phyloP scores from a whole-genome alignment of 139 green algal genomes.

The Chlamydomonas sp. region DNA sequence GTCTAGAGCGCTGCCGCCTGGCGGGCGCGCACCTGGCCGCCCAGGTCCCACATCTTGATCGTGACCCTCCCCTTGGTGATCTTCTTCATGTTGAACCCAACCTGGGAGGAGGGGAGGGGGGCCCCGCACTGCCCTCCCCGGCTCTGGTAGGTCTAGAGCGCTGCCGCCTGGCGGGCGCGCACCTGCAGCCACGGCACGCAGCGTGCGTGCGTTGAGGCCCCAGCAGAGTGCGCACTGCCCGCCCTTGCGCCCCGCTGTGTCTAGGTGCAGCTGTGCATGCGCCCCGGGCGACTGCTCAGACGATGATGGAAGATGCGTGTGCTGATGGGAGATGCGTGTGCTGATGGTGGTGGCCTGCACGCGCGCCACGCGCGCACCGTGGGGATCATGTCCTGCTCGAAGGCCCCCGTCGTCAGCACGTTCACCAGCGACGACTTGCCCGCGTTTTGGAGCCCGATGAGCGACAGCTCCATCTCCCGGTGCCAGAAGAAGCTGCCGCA shows the following conservation, averaged over 20 bases:
- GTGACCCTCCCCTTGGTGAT: slow-evolving; percentile 87
- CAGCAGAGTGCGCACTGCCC: no score
- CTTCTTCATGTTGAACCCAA: slow-evolving; percentile 99
- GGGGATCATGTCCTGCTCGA: slow-evolving; percentile 90
- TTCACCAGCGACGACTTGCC: slow-evolving; percentile 96
- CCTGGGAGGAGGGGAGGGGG: no score
- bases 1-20: no score
- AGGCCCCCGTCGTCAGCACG: slow-evolving; percentile 84
- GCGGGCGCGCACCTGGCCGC: slow-evolving; percentile 71
- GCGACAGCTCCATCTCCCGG: slow-evolving; percentile 94
- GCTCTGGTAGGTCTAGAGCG: no score
- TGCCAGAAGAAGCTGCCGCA: slow-evolving; percentile 86
- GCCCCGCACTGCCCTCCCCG: no score
- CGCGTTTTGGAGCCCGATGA: slow-evolving; percentile 96
- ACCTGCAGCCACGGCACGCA: no score
- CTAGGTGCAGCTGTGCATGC: neutral
- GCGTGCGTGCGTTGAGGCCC: no score
- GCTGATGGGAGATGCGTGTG: neutral
- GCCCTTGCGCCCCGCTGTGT: neutral
- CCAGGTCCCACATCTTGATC: slow-evolving; percentile 99
- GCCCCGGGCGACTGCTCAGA: no score
- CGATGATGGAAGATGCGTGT: neutral
- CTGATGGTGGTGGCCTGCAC: no score
- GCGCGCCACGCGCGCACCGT: slow-evolving; percentile 81
- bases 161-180: no score